These are phyloP conservation scores for Skeletonema menzelii DNA, from an alignment of 108 stramenopile genomes.

Conservation along the genomic window DNA sequence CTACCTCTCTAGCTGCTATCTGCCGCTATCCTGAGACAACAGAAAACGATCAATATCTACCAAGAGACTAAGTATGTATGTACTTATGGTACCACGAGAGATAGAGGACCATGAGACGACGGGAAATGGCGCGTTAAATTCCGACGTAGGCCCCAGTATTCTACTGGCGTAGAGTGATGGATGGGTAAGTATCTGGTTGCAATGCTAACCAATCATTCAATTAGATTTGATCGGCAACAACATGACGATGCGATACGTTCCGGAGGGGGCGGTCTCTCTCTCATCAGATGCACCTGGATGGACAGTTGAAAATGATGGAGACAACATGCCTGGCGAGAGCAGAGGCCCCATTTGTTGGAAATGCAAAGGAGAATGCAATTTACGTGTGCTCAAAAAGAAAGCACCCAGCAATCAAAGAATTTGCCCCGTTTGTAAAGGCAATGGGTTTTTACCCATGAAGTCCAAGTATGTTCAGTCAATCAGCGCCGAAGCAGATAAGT, in stretches of 20 bases:
- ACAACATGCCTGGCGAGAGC: not conserved
- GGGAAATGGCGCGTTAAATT: not conserved
- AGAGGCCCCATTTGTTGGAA: constrained; percentile 68
- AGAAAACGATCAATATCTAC: too few species aligned
- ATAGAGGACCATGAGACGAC: too few species aligned
- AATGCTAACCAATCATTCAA: too few species aligned
- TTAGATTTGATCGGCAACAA: too few species aligned
- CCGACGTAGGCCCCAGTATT: not conserved
- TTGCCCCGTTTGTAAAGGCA: constrained; percentile 52
- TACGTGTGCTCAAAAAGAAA: constrained; percentile 4
- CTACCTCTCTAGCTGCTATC: too few species aligned
- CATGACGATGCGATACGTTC: constrained; percentile 29
- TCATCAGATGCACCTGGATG: constrained; percentile 42
- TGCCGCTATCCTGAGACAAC: too few species aligned
- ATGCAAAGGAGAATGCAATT: constrained; percentile 43
- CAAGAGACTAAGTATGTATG: too few species aligned
- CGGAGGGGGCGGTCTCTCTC: constrained; percentile 23
- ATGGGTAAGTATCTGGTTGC: too few species aligned
- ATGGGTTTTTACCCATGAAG: constrained; percentile 41
- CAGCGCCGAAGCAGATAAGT: not conserved
- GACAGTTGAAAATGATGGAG: not conserved
- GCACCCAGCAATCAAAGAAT: not conserved
- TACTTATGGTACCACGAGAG: too few species aligned
- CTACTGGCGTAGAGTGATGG: too few species aligned
- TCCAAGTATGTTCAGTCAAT: constrained; percentile 17